Base-by-base conservation (phyloP, 2,329 filamentous ascomycete genomes). In the Zymoseptoria ardabiliae region DNA sequence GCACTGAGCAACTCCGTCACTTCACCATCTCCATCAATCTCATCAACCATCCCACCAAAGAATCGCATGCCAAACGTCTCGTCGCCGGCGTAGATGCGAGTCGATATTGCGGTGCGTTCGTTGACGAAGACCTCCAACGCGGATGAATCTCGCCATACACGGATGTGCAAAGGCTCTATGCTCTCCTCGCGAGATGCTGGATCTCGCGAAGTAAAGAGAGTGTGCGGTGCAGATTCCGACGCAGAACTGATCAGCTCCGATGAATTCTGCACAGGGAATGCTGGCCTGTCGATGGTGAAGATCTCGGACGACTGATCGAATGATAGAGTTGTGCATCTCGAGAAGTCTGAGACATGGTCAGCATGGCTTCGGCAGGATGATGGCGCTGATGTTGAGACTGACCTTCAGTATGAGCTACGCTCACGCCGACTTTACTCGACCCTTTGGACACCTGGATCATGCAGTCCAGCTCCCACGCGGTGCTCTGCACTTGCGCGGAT, bases 71-170 rank as follows among this genome's bases (percentile, higher is more conserved):
- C 66, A 45, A 66, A 62, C 0, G 61, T 66, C 54, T 65, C 63
- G 23, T 69, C 66, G 1, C 61, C 67, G n/a, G 65, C 66, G 54
- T 68, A 68, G 1, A 69, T 48, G 23, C 68, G 61, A 1, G 78
- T 77, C 0, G 73, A 72, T 17, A 79, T 72, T 2, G 72, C 75
- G 13, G 73, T 76, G 10, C 78, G 69, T 8, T 71, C 72, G 59
- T 80, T 79, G 5, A 76, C 73, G 61, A 79, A 80, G 0, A 79
- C 72, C 61, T 80, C 78, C 2, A 80, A 64, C 5, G 78, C 75
- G 21, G 73, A 76, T 21, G 63, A 70, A 57, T 80, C 77, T 53
- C 74, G 75, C 64, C 76, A 77, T 0, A 74, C 71, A 19, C 70
- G 74, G n/a, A 80, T 67, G n/a, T 68, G 68, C 0, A 80, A 68